Percentiles rank a stretch among this genome's conserved stretches.
These are phyloP conservation scores for Penicillium glabrum DNA, from an alignment of 2,329 filamentous ascomycete species.

Conservation along the genomic window DNA sequence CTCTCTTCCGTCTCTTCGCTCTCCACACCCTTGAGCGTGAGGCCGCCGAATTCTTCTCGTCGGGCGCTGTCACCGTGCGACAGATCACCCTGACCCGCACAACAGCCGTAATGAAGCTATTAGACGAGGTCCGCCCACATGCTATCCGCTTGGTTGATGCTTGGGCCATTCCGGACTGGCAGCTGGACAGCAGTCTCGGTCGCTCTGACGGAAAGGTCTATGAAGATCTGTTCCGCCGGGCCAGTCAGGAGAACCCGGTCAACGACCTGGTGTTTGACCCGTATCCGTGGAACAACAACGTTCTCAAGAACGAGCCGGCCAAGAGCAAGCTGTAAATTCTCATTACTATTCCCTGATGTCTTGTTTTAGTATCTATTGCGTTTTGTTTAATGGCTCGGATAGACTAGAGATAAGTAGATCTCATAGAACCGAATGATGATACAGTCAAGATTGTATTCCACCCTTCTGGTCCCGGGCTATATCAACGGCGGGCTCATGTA, in stretches of 20 bases:
- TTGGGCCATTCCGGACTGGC: constrained; percentile 78
- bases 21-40: constrained; percentile 68
- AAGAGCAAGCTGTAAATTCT: constrained; percentile 39
- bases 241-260: constrained; percentile 70
- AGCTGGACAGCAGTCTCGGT: constrained; percentile 70
- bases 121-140: constrained; percentile 72
- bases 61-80: constrained; percentile 66
- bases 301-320: constrained; percentile 57
- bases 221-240: constrained; percentile 72
- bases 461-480: too few species aligned
- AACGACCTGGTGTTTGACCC: constrained; percentile 72
- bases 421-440: neutral
- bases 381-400: neutral
- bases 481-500: too few species aligned
- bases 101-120: constrained; percentile 66
- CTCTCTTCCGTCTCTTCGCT: constrained; percentile 66
- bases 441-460: neutral
- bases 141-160: constrained; percentile 70
- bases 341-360: neutral
- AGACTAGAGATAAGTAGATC: constrained; percentile 1
- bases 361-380: neutral
- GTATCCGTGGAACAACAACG: constrained; percentile 62
- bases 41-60: constrained; percentile 71
- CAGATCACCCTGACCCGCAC: constrained; percentile 70
- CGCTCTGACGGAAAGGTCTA: constrained; percentile 74